Percentiles rank a stretch among this genome's conserved stretches.
Conservation (phyloP, 306 rosid genomes). For the Herpetospermum pedunculosum region DNA sequence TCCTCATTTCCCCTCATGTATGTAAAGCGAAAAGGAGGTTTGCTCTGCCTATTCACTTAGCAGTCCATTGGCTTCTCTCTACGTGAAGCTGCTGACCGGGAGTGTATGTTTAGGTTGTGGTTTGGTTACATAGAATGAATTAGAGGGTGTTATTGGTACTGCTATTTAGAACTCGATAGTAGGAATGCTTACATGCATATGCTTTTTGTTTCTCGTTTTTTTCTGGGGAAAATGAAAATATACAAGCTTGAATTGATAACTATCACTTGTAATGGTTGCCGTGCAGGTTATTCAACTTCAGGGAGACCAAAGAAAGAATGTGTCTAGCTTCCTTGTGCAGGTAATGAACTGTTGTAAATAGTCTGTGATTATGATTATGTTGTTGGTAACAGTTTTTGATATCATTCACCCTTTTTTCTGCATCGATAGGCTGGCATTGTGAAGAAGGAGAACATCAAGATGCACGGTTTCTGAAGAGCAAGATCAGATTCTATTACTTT, state of each 20-base stretch:
- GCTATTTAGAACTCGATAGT: neutral
- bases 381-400: neutral
- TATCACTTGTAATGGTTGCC: neutral
- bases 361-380: neutral
- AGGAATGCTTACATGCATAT: neutral
- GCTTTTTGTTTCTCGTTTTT: neutral
- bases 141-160: neutral
- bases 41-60: neutral
- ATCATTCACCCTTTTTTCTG: neutral
- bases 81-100: no score
- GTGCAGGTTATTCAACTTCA: conserved; percentile 41
- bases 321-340: conserved; percentile 38
- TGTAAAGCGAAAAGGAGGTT: neutral
- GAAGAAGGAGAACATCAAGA: conserved; percentile 38
- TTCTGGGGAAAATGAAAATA: neutral
- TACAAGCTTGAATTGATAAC: no score
- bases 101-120: neutral
- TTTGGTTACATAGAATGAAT: neutral
- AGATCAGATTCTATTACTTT: neutral
- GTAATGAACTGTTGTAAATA: conserved; percentile 5
- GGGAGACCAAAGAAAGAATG: conserved; percentile 43
- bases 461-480: conserved; percentile 32
- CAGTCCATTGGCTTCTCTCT: neutral
- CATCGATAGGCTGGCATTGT: conserved; percentile 31
- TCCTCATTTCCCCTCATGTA: neutral